phyloP scores from a whole-genome alignment of 139 green algal species.

The Chlorella sp. region DNA sequence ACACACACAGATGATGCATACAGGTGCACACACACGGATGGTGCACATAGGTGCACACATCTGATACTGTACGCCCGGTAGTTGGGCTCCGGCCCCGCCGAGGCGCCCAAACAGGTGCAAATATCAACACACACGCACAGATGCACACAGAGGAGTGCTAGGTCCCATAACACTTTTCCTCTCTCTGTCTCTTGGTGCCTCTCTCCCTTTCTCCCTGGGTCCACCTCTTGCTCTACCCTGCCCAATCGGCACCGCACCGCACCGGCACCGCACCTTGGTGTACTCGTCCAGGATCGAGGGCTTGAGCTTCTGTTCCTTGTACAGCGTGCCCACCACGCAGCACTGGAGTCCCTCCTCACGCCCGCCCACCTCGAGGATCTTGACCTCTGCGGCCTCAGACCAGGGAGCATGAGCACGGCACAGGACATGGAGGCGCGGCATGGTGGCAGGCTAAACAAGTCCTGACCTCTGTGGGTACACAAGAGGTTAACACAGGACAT shows the following conservation, averaged over 20 bases:
- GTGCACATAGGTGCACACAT: too few species aligned
- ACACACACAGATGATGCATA: neutral
- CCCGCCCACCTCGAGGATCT: conserved; percentile 63
- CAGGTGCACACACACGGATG: conserved; percentile 4
- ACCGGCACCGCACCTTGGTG: conserved; percentile 63
- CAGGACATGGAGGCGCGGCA: neutral
- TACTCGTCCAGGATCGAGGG: conserved; percentile 96
- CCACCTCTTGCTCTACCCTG: neutral
- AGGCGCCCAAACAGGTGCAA: too few species aligned
- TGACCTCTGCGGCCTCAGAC: conserved; percentile 41
- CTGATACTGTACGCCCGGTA: too few species aligned
- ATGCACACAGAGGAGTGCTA: too few species aligned
- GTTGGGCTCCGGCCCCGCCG: too few species aligned
- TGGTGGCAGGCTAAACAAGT: neutral
- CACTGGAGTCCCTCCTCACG: conserved; percentile 35
- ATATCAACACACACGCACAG: conserved; percentile 6
- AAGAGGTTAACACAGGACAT: too few species aligned
- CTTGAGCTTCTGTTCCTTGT: conserved; percentile 97
- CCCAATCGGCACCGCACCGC: too few species aligned
- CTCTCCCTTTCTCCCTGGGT: too few species aligned
- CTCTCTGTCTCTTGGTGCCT: too few species aligned
- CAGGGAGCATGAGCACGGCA: neutral
- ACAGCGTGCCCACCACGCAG: conserved; percentile 85
- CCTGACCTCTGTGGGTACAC: too few species aligned
- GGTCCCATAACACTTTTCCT: too few species aligned